Evolutionary conservation across 306 rosid genomes (phyloP), one percentile per base, ranked within the genome.

Genomic region (Glycine tomentella): DNA sequence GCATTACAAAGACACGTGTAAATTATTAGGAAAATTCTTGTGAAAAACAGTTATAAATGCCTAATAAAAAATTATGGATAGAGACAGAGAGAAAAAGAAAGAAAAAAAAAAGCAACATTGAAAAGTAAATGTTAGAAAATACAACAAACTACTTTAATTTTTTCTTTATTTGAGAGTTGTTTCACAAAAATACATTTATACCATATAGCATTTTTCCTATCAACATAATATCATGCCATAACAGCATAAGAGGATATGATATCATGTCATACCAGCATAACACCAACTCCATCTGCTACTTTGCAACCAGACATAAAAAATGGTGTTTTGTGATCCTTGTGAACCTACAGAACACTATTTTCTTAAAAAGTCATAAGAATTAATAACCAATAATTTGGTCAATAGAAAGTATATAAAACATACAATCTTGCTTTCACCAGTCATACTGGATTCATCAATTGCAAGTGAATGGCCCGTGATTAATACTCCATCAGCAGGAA

Each of bases 241-340:
- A 14, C 52, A 78, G 61, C 65, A 33, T 64, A 56, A 49, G 62
- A 80, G 76, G 62, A 81, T 31, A 66, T 42, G 58, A 59, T 57
- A 74, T 78, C 44, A n/a, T n/a, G n/a, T n/a, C n/a, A 75, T 93
- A 95, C 99, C 99, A 95, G 89, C 98, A 95, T 89, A 66, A 91
- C 80, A 77, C 98, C 99, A 87, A 90, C 90, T 80, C 99, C 99
- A 86, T 95, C 99, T 63, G 99, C 99, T 71, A 95, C 92, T 84
- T 95, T 95, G 87, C 99, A 95, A 67, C 99, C 99, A 86, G 99
- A 90, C 98, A 95, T 95, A 83, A 95, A 79, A 87, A n/a, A n/a
- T n/a, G n/a, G n/a, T n/a, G n/a, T n/a, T n/a, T n/a, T n/a, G n/a
- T n/a, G n/a, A n/a, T n/a, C n/a, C n/a, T n/a, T n/a, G n/a, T n/a